Percentiles rank a stretch among this genome's conserved stretches.
phyloP scores from a whole-genome alignment of 148 eudicot genomes.

The Diospyros lotus region DNA sequence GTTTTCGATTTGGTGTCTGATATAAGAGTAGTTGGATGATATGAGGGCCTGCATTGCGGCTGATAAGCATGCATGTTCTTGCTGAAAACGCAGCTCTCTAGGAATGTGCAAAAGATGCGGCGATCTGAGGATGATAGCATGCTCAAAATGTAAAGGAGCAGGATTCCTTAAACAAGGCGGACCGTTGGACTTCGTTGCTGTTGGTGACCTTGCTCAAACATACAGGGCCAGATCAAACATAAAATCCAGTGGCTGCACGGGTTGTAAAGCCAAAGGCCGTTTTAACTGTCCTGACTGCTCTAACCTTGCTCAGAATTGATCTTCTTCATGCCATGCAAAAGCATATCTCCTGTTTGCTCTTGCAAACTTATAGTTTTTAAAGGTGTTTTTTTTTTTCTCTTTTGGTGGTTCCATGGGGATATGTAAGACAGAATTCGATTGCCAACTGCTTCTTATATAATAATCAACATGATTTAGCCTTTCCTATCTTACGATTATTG shows the following conservation, averaged over 20 bases:
- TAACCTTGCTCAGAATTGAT: background rate
- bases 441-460: background rate
- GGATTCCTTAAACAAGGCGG: constrained; percentile 47
- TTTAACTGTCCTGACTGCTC: constrained; percentile 55
- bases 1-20: background rate
- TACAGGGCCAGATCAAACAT: constrained; percentile 15
- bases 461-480: too few species aligned
- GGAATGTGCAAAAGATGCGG: constrained; percentile 86
- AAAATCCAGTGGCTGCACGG: constrained; percentile 29
- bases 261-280: constrained; percentile 50
- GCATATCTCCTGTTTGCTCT: background rate
- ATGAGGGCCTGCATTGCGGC: too few species aligned
- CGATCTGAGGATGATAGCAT: constrained; percentile 62
- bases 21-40: background rate
- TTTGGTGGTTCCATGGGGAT: too few species aligned
- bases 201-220: constrained; percentile 23
- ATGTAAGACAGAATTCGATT: background rate
- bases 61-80: too few species aligned
- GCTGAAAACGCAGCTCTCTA: constrained; percentile 43
- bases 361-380: background rate
- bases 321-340: background rate
- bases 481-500: too few species aligned
- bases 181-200: constrained; percentile 33
- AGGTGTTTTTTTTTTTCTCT: background rate
- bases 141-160: constrained; percentile 59